Conservation (phyloP, 257 asterid species). For the Euphrasia confusa region DNA sequence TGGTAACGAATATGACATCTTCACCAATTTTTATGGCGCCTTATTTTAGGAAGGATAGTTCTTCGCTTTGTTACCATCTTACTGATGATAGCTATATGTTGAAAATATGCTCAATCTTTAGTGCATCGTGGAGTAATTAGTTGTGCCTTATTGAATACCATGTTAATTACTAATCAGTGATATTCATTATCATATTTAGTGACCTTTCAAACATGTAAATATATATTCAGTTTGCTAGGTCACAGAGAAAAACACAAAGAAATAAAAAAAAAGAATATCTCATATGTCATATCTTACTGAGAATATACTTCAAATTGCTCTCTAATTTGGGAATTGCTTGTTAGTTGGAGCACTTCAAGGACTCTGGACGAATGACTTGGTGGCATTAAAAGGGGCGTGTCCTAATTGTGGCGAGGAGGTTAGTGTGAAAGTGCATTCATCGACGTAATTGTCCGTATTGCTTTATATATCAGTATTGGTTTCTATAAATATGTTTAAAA, state of each 20-base stretch:
- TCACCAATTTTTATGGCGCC: conserved; percentile 8
- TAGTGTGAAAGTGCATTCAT: conserved; percentile 22
- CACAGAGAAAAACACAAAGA: too few species aligned
- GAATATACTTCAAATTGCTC: conserved; percentile 5
- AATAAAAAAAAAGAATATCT: not conserved
- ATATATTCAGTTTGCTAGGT: too few species aligned
- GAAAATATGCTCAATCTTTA: not conserved
- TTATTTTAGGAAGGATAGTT: conserved; percentile 1
- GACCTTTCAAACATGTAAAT: too few species aligned
- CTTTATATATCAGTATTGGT: conserved; percentile 13
- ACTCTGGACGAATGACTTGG: conserved; percentile 86
- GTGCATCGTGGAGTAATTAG: too few species aligned
- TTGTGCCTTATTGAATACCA: too few species aligned
- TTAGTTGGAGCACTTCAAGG: conserved; percentile 85
- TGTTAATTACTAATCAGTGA: too few species aligned
- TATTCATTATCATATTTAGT: not conserved
- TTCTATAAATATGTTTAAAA: not conserved
- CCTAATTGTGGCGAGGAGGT: conserved; percentile 99
- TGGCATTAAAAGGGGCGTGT: conserved; percentile 86
- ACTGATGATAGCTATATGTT: conserved; percentile 1
- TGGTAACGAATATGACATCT: conserved; percentile 49
- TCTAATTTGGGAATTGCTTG: conserved; percentile 31
- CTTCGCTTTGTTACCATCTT: not conserved
- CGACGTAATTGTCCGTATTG: not conserved
- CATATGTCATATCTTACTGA: not conserved